Evolutionary conservation across 2,329 filamentous ascomycete species (phyloP).

Genomic region (Escovopsis sp.): DNA sequence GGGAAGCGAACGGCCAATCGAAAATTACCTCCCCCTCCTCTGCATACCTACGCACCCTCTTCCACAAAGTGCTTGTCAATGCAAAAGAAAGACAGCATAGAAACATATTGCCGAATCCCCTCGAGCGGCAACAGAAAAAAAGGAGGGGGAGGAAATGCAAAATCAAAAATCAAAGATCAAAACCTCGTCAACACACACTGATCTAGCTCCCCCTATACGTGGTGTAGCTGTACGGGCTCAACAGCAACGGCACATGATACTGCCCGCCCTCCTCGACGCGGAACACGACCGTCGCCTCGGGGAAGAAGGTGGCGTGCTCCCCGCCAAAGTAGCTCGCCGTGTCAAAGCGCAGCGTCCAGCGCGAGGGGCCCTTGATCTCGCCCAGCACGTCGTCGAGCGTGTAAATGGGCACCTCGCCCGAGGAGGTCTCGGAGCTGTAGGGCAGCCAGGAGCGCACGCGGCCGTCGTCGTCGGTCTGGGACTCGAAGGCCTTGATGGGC

Average conservation of each 20-base stretch:
- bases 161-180: no score
- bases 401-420: conserved; percentile 43
- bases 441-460: conserved; percentile 57
- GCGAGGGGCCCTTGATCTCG: conserved; percentile 29
- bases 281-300: conserved; percentile 41
- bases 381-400: conserved; percentile 41
- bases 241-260: conserved; percentile 65
- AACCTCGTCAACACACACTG: no score
- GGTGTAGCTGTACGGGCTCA: conserved; percentile 68
- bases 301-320: conserved; percentile 45
- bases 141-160: no score
- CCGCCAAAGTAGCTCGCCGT: conserved; percentile 59
- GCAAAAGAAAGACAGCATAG: no score
- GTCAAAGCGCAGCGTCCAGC: conserved; percentile 60
- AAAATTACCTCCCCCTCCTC: no score
- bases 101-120: no score
- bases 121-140: no score
- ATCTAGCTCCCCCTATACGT: conserved; percentile 62
- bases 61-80: no score
- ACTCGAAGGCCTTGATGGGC: conserved; percentile 39
- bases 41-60: no score
- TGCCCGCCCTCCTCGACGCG: conserved; percentile 43
- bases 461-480: conserved; percentile 62
- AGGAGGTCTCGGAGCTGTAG: conserved; percentile 33
- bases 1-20: no score